Conservation (phyloP, 495 filamentous ascomycete genomes). For the Parachaetomium inaequale region DNA sequence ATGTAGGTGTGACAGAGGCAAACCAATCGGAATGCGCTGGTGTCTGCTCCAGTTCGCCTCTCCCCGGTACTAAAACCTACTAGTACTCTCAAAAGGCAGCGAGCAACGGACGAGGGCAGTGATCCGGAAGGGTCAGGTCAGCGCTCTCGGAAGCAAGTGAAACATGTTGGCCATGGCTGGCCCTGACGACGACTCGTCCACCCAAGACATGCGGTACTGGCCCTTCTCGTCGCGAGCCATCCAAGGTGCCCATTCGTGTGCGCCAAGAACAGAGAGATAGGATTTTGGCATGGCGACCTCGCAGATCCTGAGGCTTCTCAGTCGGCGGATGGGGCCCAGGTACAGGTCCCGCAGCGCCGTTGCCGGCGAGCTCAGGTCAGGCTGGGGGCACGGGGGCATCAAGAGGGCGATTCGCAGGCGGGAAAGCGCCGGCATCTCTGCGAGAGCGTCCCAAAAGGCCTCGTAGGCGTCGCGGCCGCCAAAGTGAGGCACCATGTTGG, state of each 20-base stretch:
- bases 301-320: conserved; percentile 11
- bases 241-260: background rate
- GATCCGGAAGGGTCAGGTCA: background rate
- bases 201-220: conserved; percentile 10
- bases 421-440: conserved; percentile 16
- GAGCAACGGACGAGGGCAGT: no score
- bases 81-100: no score
- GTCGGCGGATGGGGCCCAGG: conserved; percentile 11
- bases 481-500: conserved; percentile 14
- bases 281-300: conserved; percentile 15
- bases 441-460: conserved; percentile 20
- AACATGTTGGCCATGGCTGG: background rate
- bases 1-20: no score
- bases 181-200: background rate
- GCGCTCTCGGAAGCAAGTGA: background rate
- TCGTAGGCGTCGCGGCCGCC: conserved; percentile 18
- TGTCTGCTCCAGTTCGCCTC: no score
- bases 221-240: background rate
- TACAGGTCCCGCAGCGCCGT: conserved; percentile 9
- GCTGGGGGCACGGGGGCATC: background rate
- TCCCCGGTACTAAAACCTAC: no score
- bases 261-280: background rate
- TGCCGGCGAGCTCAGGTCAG: background rate
- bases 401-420: conserved; percentile 14
- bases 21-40: no score